Percentiles rank a stretch among this genome's conserved stretches.
Evolutionary conservation across 2,329 filamentous ascomycete species (phyloP).

Genomic region (Calycina herbarum): DNA sequence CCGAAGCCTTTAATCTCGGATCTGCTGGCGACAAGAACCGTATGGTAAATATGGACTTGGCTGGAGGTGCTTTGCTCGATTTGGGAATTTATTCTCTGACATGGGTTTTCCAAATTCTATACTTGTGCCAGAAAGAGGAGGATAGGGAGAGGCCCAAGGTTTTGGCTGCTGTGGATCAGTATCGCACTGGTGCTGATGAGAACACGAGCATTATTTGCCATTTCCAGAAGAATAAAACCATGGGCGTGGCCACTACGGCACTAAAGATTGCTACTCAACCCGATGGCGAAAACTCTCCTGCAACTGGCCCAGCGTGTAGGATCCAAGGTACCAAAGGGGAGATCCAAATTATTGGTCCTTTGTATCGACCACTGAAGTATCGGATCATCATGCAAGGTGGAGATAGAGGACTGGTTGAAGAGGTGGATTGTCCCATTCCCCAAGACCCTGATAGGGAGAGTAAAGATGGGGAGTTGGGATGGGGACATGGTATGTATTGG

Average conservation of each 20-base stretch:
- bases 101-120: constrained; percentile 72
- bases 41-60: constrained; percentile 69
- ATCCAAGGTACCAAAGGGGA: constrained; percentile 68
- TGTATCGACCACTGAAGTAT: constrained; percentile 56
- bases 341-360: constrained; percentile 61
- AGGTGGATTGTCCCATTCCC: constrained; percentile 45
- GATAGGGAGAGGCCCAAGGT: constrained; percentile 52
- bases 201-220: constrained; percentile 61
- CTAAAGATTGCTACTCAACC: constrained; percentile 51
- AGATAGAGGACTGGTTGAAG: constrained; percentile 36
- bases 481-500: constrained; percentile 69
- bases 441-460: constrained; percentile 36
- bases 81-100: constrained; percentile 70
- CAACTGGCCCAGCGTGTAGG: constrained; percentile 55
- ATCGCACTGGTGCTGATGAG: constrained; percentile 62
- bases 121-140: constrained; percentile 56
- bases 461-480: constrained; percentile 16
- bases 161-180: constrained; percentile 56
- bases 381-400: constrained; percentile 49
- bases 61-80: constrained; percentile 67
- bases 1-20: constrained; percentile 41
- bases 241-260: constrained; percentile 60
- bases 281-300: constrained; percentile 45
- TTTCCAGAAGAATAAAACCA: constrained; percentile 58
- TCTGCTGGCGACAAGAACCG: constrained; percentile 47